Base-by-base conservation (phyloP, 768 basidiomycete genomes). In the Rhodotorula sphaerocarpa region DNA sequence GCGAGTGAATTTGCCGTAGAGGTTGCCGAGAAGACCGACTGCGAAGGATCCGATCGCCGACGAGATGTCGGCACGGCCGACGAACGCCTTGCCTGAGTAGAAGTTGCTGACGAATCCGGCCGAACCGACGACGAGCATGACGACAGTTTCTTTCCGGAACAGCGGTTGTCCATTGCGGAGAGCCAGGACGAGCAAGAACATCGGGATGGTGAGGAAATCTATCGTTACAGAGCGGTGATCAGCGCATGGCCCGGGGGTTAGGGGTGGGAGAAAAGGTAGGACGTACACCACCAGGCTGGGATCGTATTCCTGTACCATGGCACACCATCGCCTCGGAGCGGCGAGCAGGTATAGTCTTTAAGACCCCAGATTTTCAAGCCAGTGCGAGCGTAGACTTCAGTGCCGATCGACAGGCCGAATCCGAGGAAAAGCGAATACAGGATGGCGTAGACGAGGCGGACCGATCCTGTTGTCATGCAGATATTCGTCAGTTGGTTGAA, bases 341-440 rank as follows among this genome's bases (percentile, higher is more conserved):
- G 25, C 18, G 25, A 27, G 73, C 88, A 91, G 1, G 74, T 72
- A 70, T 85, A 83, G 70, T 89, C 86, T 51, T 79, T 70, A 18
- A 79, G 18, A 79, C 76, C 12, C 80, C 82, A 16, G 59, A 69
- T 57, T 27, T 52, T 53, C 4, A 73, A 74, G 6, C 78, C 76
- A 0, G 83, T 80, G 57, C 78, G 80, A 53, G 80, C 76, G 70
- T 82, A 91, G 5, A 86, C 72, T 63, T 86, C 79, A 0, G 83
- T 84, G 6, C 89, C 88, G 50, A 90, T 87, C 0, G 87, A 82
- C 15, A 90, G 82, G 7, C 90, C 89, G 72, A 91, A 88, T 0
- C 74, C 77, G 20, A 78, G 70, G 74, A 78, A 79, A 16, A 53
- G 52, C n/a, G 86, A 84, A 71, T 90, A 91, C 33, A 79, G 74